A percentile compares a stretch with the other conserved stretches of the same genome.
Evolutionary conservation across 768 basidiomycete genomes (phyloP).

Genomic region (Lentinula edodes): DNA sequence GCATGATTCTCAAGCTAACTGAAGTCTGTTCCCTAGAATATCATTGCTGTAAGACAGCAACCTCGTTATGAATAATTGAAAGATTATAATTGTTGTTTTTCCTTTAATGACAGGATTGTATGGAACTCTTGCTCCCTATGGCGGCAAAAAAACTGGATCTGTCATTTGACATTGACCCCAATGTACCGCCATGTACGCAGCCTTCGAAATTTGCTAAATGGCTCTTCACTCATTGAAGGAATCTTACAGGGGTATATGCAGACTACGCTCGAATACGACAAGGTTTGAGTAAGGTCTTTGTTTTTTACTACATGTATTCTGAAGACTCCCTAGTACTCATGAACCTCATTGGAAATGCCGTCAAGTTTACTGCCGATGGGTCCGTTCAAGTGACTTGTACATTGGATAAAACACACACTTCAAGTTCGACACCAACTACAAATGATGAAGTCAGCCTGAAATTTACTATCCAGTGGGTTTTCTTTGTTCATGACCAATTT

Average conservation of each 20-base stretch:
- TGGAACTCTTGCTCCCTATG: constrained; percentile 72
- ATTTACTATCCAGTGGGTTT: constrained; percentile 56
- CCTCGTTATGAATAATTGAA: background rate
- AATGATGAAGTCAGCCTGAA: constrained; percentile 47
- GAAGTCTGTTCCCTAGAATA: constrained; percentile 32
- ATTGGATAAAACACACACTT: constrained; percentile 32
- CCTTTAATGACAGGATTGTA: constrained; percentile 50
- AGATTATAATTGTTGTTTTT: background rate
- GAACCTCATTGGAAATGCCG: constrained; percentile 74
- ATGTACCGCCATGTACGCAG: constrained; percentile 57
- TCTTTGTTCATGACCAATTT: background rate
- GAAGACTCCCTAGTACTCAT: constrained; percentile 46
- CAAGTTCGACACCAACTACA: constrained; percentile 12
- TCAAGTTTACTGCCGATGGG: constrained; percentile 66
- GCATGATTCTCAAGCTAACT: background rate
- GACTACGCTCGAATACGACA: constrained; percentile 74
- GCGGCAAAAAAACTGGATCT: constrained; percentile 70
- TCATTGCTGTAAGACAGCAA: constrained; percentile 51
- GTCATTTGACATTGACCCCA: constrained; percentile 63
- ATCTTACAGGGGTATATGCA: constrained; percentile 54
- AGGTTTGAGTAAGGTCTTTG: constrained; percentile 29
- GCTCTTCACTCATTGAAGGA: background rate
- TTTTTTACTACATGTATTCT: background rate
- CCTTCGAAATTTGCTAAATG: background rate
- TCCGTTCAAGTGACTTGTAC: constrained; percentile 59